Evolutionary conservation across 306 rosid genomes (phyloP), one percentile per base, ranked within the genome.

Genomic region (Luffa acutangula): DNA sequence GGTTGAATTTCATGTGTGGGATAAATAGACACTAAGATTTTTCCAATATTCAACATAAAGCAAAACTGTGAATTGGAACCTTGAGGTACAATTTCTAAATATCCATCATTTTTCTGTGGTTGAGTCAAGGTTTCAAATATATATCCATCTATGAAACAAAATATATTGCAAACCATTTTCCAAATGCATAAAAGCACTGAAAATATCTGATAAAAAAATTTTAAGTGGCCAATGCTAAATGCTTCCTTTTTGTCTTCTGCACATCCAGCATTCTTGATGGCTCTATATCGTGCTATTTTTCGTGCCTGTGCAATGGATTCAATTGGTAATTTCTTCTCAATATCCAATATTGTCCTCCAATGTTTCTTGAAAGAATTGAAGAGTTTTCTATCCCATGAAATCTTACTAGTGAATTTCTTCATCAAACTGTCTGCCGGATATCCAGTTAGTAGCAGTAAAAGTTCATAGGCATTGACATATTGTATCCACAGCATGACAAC

Each of bases 271-370:
- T 87, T 83, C 79, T 72, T 52, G 79, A 86, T 85, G 77, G 96
- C 97, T 87, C 91, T 89, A 77, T 77, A 84, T 77, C 97, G 97
- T 37, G 97, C 95, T 75, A 91, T 88, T 85, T 88, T 83, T 80
- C 98, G 87, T 36, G 90, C 98, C 85, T 84, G 90, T 79, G 95
- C 90, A 83, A 95, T 88, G 71, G 90, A 88, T 85, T 87, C 97
- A 39, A 78, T 87, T 12, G 98, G 89, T 78, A 95, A 85, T 89
- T 85, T 87, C 74, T 89, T 89, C 89, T 92, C 97, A 81, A 86
- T 76, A 53, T 84, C 92, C 74, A 89, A 83, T 77, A 92, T 86
- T 81, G 87, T 84, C 81, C 85, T 83, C 96, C 93, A 91, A 1
- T 86, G 85, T 79, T 84, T 25, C 84, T 80, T 86, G 43, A 89